A percentile compares a stretch with the other conserved stretches of the same genome.
These are phyloP conservation scores for Pyrenochaeta sp. DNA, from an alignment of 2,329 filamentous ascomycete species.

Conservation along the genomic window DNA sequence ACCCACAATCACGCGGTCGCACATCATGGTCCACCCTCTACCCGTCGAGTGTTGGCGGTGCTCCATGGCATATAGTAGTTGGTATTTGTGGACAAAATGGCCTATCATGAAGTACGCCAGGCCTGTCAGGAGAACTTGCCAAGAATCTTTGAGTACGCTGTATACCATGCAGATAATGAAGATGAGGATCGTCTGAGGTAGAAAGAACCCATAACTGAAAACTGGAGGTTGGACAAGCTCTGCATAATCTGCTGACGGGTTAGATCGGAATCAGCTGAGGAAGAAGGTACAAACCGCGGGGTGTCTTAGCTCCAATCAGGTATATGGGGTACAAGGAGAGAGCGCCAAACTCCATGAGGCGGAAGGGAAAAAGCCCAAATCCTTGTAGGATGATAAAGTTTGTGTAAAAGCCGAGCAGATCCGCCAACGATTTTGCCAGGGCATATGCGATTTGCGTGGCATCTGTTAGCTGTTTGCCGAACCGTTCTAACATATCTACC, in stretches of 20 bases:
- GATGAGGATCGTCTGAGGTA: conserved; percentile 89
- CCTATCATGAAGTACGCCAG: conserved; percentile 83
- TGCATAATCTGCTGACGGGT: conserved; percentile 68
- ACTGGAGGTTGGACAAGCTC: conserved; percentile 81
- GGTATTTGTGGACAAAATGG: conserved; percentile 94
- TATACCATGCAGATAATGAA: conserved; percentile 97
- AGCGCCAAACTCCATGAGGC: conserved; percentile 87
- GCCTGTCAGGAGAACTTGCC: conserved; percentile 81
- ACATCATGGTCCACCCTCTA: conserved; percentile 95
- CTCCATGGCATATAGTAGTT: conserved; percentile 97
- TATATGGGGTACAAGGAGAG: conserved; percentile 84
- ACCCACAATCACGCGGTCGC: conserved; percentile 86
- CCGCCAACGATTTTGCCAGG: conserved; percentile 77
- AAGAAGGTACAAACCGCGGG: conserved; percentile 60
- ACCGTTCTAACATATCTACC: conserved; percentile 66
- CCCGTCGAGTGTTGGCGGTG: conserved; percentile 94
- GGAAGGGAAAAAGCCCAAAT: conserved; percentile 90
- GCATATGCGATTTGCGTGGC: conserved; percentile 78
- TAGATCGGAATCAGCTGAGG: conserved; percentile 2
- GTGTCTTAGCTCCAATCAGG: conserved; percentile 80
- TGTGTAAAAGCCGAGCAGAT: conserved; percentile 83
- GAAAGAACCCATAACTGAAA: conserved; percentile 95
- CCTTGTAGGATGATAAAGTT: conserved; percentile 95
- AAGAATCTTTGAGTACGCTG: conserved; percentile 82
- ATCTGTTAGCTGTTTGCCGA: conserved; percentile 79